Percentiles rank a stretch among this genome's conserved stretches.
Evolutionary conservation across 495 filamentous ascomycete species (phyloP).

Genomic region (Aspergillus nanangensis): DNA sequence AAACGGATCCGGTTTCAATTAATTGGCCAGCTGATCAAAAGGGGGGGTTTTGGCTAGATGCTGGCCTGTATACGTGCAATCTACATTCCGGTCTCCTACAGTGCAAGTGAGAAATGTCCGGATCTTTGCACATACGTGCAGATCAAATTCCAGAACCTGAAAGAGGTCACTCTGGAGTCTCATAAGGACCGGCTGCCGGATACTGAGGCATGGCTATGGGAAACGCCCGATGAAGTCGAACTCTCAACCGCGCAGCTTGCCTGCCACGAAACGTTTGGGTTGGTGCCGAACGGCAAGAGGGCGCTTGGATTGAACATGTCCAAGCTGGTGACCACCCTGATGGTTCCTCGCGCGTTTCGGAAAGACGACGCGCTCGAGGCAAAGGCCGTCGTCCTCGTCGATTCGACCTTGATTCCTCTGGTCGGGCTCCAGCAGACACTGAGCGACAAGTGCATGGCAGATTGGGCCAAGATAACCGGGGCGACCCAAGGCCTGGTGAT

Average conservation of each 20-base stretch:
- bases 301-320: constrained; percentile 2
- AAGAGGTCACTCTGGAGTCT: background rate
- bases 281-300: background rate
- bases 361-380: background rate
- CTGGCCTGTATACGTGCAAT: constrained; percentile 3
- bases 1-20: no score
- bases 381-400: background rate
- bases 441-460: background rate
- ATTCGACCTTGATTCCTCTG: background rate
- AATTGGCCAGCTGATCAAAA: no score
- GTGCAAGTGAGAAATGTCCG: constrained; percentile 1
- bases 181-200: background rate
- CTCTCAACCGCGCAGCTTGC: background rate
- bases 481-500: background rate
- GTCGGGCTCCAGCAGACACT: background rate
- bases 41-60: background rate
- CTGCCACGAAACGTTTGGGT: constrained; percentile 1
- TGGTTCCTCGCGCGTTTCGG: background rate
- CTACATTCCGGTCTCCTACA: constrained; percentile 4
- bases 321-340: constrained; percentile 2
- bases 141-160: background rate
- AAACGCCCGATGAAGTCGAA: background rate
- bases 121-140: constrained; percentile 4
- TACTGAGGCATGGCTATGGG: background rate
- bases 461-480: background rate